Evolutionary conservation across 768 basidiomycete genomes (phyloP), one percentile per base, ranked within the genome.

Genomic region (Russula sp.): DNA sequence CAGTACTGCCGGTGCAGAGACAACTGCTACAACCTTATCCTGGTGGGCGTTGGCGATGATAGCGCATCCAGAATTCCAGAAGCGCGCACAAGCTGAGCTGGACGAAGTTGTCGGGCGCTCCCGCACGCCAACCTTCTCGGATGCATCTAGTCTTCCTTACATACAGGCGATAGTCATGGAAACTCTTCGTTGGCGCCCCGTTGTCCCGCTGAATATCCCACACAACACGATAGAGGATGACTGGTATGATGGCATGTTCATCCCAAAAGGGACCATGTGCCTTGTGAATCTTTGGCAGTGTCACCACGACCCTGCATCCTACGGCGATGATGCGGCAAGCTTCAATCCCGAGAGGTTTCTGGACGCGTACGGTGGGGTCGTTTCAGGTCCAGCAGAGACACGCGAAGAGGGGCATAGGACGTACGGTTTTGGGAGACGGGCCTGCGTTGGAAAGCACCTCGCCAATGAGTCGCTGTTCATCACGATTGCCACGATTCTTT

Each of bases 181-280:
- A 27, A 27, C 27, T 27, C 27, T 27, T 27, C 27, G 27, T 27
- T 57, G 61, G 61, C 47, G 53, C 4, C 55, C 55, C 5, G 22
- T 32, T 8, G n/a, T 51, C 5, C 55, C 61, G 40, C 13, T 62
- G 3, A 13, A 34, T 3, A 14, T 55, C 34, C 51, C 52, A 5
- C 59, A 39, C n/a, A n/a, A 5, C 40, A 47, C 56, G 57, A 54
- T 65, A 62, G 56, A 65, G 56, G 74, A 74, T 44, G 71, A 73
- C 7, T 59, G 57, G 57, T 59, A 59, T 40, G 49, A 50, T 32
- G 57, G 49, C 27, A 49, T 40, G 57, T 62, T 70, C 51, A 75
- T 78, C 27, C 76, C 77, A 1, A 72, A 69, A 37, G 76, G 74
- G 13, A 73, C 74, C 1, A 67, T 74, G 3, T 67, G 75, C 32